phyloP scores from a whole-genome alignment of 1,284 basidiomycete species.

The Megacollybia platyphylla region DNA sequence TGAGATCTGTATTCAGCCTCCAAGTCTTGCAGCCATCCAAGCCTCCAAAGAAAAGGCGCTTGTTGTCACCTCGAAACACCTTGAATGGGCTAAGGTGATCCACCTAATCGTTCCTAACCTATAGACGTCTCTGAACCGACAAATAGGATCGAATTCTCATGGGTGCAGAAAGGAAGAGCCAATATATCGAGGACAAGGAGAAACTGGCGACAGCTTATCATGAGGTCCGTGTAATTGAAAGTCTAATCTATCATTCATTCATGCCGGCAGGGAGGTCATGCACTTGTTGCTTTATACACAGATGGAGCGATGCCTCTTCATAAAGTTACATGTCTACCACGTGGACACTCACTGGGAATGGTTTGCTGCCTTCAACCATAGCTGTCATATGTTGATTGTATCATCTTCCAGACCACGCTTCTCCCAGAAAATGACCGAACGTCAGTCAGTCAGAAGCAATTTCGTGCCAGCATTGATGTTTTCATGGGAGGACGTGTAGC shows the following conservation, averaged over 20 bases:
- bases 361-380: slow-evolving; percentile 29
- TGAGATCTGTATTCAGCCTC: slow-evolving; percentile 4
- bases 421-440: slow-evolving; percentile 75
- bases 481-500: slow-evolving; percentile 89
- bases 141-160: slow-evolving; percentile 80
- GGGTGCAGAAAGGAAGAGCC: slow-evolving; percentile 86
- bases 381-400: slow-evolving; percentile 5
- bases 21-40: slow-evolving; percentile 81
- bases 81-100: slow-evolving; percentile 87
- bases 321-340: slow-evolving; percentile 91
- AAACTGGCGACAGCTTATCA: slow-evolving; percentile 90
- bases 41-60: slow-evolving; percentile 73
- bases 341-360: slow-evolving; percentile 84
- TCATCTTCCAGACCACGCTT: slow-evolving; percentile 55
- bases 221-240: slow-evolving; percentile 37
- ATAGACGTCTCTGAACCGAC: slow-evolving; percentile 4
- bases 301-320: slow-evolving; percentile 90
- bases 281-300: slow-evolving; percentile 83
- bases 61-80: slow-evolving; percentile 67
- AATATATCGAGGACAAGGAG: slow-evolving; percentile 74
- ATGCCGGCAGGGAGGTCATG: slow-evolving; percentile 68
- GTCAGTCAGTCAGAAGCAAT: slow-evolving; percentile 64
- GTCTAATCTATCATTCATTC: too few relatives aligned
- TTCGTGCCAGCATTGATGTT: slow-evolving; percentile 75
- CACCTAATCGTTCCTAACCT: neutral